These are phyloP conservation scores for Rhododendron williamsianum DNA, from an alignment of 148 eudicot species.

Conservation along the genomic window DNA sequence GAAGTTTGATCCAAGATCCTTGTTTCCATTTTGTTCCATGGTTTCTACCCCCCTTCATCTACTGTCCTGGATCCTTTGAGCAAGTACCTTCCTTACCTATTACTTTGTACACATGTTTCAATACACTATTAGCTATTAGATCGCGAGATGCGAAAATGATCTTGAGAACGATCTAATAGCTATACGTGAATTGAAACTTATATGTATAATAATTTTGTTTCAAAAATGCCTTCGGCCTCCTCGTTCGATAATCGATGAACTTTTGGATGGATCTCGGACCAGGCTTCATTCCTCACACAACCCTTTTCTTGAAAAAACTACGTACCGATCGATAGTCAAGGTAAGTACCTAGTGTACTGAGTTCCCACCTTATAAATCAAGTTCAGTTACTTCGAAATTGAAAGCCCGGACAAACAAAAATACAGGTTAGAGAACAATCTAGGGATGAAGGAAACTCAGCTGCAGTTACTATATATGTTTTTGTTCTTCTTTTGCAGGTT, in stretches of 20 bases:
- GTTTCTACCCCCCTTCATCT: neutral
- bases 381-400: neutral
- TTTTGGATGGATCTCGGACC: slow-evolving; percentile 50
- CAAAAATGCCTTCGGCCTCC: neutral
- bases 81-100: neutral
- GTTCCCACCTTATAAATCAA: neutral
- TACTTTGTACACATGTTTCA: neutral
- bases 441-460: neutral
- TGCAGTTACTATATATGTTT: too few species aligned
- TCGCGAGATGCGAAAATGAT: neutral
- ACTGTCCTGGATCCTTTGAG: neutral
- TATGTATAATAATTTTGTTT: neutral
- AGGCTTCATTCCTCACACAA: slow-evolving; percentile 71
- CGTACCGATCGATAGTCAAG: neutral
- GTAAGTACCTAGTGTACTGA: neutral
- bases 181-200: neutral
- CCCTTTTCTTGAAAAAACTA: neutral
- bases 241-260: neutral
- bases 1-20: slow-evolving; percentile 5
- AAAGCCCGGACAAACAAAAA: neutral
- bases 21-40: neutral
- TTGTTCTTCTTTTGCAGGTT: neutral
- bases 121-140: neutral
- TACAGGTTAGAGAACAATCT: neutral
- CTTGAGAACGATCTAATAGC: neutral